Base-by-base conservation (phyloP, 371 early-diverging fungal genomes). In the Syncephalastrum contaminatum region DNA sequence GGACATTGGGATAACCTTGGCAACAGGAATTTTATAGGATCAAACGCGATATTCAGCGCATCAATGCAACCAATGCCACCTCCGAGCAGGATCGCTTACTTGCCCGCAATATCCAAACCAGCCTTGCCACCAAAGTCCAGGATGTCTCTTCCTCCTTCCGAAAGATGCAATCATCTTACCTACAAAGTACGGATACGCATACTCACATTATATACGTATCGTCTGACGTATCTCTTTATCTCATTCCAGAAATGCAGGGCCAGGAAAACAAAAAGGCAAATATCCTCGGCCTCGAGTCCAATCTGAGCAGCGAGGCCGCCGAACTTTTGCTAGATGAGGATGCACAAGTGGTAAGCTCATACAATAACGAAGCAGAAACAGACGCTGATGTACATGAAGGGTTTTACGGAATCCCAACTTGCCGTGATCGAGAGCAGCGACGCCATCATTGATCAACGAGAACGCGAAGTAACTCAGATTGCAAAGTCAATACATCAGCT, bases 381-480 rank as follows among this genome's bases (percentile, higher is more conserved):
- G 10, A 14, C 43, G 51, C 40, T 36, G 2, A 14, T 20, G 30
- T 40, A 36, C 42, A 20, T n/a, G 27, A 53, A 90, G 88, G 87
- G 86, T 10, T 90, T 97, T 62, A 94, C 93, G 2, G 89, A 91
- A 67, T 84, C 90, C 30, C 96, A 98, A 63, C 70, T 91, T 48
- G 83, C 81, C 24, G 74, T 84, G 15, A 75, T 94, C 16, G 86
- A 89, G 62, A 77, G 76, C 8, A 89, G 88, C 55, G 88, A 93
- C 50, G 71, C 72, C 2, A 70, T 75, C 4, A 87, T 97, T 47
- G 73, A 83, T 12, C 86, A 95, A 60, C 84, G 99, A 40, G 96
- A 96, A 66, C 76, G 82, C 25, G 96, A 97, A 68, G 88, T 98
- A 58, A 89, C 88, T 45, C 88, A 95, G 48, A 96, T 98, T 48